These are phyloP conservation scores for Saitozyma sp. DNA, from an alignment of 768 basidiomycete species.

Conservation along the genomic window DNA sequence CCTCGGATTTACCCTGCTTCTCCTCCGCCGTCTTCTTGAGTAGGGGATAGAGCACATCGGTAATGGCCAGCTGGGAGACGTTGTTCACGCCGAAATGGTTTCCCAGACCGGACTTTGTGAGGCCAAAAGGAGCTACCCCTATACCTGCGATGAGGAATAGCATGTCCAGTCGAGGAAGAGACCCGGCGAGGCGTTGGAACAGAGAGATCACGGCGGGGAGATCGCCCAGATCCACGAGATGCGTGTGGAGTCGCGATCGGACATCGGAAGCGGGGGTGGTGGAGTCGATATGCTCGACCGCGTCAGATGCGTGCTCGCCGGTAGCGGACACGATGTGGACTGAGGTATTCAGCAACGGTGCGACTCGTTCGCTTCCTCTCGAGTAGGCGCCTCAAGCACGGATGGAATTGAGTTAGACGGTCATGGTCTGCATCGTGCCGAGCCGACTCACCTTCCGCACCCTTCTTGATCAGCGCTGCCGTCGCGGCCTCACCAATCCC, in stretches of 20 bases:
- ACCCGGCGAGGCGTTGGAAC: slow-evolving; percentile 24
- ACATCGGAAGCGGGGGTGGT: slow-evolving; percentile 16
- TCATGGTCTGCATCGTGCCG: too few species aligned
- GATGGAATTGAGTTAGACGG: neutral
- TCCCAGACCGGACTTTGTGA: slow-evolving; percentile 44
- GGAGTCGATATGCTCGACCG: slow-evolving; percentile 31
- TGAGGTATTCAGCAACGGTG: slow-evolving; percentile 8
- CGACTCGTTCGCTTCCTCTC: neutral
- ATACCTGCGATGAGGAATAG: slow-evolving; percentile 48
- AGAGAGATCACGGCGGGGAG: slow-evolving; percentile 28
- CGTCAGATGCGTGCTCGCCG: slow-evolving; percentile 41
- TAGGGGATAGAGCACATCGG: slow-evolving; percentile 38
- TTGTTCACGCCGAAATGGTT: slow-evolving; percentile 51
- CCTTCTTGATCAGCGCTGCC: slow-evolving; percentile 36
- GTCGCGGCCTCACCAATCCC: slow-evolving; percentile 45
- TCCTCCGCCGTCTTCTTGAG: slow-evolving; percentile 38
- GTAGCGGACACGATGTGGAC: slow-evolving; percentile 48
- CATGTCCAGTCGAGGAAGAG: slow-evolving; percentile 37
- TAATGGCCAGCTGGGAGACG: slow-evolving; percentile 40
- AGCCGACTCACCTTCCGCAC: slow-evolving; percentile 28
- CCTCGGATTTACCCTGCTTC: slow-evolving; percentile 14
- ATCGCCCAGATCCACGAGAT: slow-evolving; percentile 44
- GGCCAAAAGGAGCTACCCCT: slow-evolving; percentile 46
- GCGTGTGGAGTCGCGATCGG: slow-evolving; percentile 23
- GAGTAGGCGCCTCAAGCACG: neutral